These are phyloP conservation scores for Ophiocordyceps camponoti-floridani DNA, from an alignment of 2,329 filamentous ascomycete genomes.

Conservation along the genomic window DNA sequence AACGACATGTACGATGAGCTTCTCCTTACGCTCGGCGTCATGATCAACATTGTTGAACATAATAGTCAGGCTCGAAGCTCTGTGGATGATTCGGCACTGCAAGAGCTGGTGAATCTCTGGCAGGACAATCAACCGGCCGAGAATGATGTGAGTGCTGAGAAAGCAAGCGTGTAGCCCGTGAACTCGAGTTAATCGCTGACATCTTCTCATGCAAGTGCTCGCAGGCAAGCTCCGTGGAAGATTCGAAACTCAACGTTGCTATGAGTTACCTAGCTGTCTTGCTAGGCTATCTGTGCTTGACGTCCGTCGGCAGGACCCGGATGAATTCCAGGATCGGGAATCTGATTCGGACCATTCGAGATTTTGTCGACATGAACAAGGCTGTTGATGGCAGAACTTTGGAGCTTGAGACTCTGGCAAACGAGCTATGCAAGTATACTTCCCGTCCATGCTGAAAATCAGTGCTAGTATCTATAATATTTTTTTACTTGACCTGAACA, in stretches of 20 bases:
- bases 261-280: slow-evolving; percentile 76
- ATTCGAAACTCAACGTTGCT: slow-evolving; percentile 63
- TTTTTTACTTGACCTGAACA: too few species aligned
- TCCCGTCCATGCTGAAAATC: too few species aligned
- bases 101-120: slow-evolving; percentile 46
- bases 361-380: slow-evolving; percentile 34
- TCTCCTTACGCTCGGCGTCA: slow-evolving; percentile 59
- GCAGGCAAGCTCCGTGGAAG: slow-evolving; percentile 53
- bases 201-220: too few species aligned
- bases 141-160: slow-evolving; percentile 41
- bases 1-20: slow-evolving; percentile 46
- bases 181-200: background rate
- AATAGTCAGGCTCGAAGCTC: slow-evolving; percentile 40
- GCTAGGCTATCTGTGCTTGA: slow-evolving; percentile 61
- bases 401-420: slow-evolving; percentile 20
- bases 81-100: slow-evolving; percentile 24
- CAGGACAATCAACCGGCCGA: slow-evolving; percentile 46
- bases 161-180: background rate
- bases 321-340: slow-evolving; percentile 23
- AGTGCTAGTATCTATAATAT: too few species aligned
- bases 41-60: slow-evolving; percentile 79
- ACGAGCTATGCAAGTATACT: slow-evolving; percentile 12
- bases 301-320: slow-evolving; percentile 22
- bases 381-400: slow-evolving; percentile 25
- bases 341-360: slow-evolving; percentile 32